Conservation (phyloP, 345 rosid genomes). For the Arabidopsis arenosa region DNA sequence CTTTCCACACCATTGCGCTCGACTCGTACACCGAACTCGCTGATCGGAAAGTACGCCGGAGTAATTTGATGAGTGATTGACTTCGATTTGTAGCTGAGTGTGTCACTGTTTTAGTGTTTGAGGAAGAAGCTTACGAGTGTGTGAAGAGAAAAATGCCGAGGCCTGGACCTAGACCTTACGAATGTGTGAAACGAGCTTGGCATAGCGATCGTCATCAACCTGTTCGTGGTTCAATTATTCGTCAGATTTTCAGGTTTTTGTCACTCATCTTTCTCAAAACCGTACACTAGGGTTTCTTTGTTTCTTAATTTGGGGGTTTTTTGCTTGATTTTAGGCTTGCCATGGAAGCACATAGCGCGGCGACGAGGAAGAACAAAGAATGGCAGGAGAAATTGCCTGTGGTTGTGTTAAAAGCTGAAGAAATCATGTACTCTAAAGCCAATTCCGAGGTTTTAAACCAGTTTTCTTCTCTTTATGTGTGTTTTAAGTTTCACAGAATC, state of each 20-base stretch:
- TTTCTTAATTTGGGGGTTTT: constrained; percentile 35
- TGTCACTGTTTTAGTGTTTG: not conserved
- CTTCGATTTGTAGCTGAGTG: constrained; percentile 4
- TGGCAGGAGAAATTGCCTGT: constrained; percentile 90
- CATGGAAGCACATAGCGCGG: constrained; percentile 59
- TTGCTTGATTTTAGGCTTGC: constrained; percentile 65
- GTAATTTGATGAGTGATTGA: not conserved
- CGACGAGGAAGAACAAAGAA: constrained; percentile 83
- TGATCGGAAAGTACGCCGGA: not conserved
- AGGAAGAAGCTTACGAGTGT: constrained; percentile 1
- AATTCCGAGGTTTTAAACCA: constrained; percentile 74
- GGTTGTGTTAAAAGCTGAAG: constrained; percentile 88
- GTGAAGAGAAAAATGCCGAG: constrained; percentile 68
- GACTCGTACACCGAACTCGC: constrained; percentile 4
- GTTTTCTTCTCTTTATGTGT: constrained; percentile 29
- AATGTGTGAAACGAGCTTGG: constrained; percentile 96
- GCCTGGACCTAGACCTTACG: constrained; percentile 95
- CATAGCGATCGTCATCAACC: constrained; percentile 96
- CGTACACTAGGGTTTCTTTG: constrained; percentile 2
- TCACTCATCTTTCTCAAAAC: not conserved
- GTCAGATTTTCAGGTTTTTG: constrained; percentile 88
- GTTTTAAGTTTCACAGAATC: constrained; percentile 10
- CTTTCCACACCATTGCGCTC: constrained; percentile 2
- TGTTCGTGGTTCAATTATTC: constrained; percentile 83
- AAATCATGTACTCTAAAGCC: constrained; percentile 97